Conservation (phyloP, 192 early-diverging fungal genomes). For the Nowakowskiella sp. region DNA sequence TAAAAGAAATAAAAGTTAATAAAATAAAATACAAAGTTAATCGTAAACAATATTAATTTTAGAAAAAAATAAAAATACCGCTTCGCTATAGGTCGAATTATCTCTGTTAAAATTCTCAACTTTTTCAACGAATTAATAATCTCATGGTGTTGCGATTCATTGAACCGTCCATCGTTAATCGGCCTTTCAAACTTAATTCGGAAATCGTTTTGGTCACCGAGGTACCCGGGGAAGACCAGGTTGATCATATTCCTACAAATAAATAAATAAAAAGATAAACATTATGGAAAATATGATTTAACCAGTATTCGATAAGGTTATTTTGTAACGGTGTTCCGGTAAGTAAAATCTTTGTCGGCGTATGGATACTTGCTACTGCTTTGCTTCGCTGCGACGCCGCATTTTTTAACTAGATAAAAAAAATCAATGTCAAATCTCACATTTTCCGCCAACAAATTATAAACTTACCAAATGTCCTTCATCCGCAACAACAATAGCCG, state of each 20-base stretch:
- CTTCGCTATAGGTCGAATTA: conserved; percentile 1
- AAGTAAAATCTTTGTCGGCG: conserved; percentile 57
- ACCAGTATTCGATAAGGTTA: conserved; percentile 63
- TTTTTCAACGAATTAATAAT: neutral
- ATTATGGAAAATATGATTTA: conserved; percentile 4
- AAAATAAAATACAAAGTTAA: conserved; percentile 1
- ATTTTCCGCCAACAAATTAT: neutral
- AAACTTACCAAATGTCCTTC: conserved; percentile 66
- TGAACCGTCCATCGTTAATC: conserved; percentile 4
- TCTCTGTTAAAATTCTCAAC: conserved; percentile 10
- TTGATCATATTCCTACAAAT: conserved; percentile 58
- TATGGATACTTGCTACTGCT: conserved; percentile 34
- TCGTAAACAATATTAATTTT: conserved; percentile 6
- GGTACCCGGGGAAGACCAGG: conserved; percentile 55
- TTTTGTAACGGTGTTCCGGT: conserved; percentile 86
- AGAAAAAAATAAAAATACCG: conserved; percentile 12
- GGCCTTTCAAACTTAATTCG: conserved; percentile 13
- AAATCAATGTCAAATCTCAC: conserved; percentile 2
- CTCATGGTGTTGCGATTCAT: neutral
- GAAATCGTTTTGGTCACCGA: conserved; percentile 53
- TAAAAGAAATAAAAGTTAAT: conserved; percentile 11
- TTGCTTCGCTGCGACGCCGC: conserved; percentile 2
- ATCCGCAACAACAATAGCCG: conserved; percentile 67
- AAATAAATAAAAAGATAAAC: neutral
- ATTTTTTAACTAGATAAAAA: conserved; percentile 34